Base-by-base conservation (phyloP, 163 green algal species). In the Chloroidium sp. region DNA sequence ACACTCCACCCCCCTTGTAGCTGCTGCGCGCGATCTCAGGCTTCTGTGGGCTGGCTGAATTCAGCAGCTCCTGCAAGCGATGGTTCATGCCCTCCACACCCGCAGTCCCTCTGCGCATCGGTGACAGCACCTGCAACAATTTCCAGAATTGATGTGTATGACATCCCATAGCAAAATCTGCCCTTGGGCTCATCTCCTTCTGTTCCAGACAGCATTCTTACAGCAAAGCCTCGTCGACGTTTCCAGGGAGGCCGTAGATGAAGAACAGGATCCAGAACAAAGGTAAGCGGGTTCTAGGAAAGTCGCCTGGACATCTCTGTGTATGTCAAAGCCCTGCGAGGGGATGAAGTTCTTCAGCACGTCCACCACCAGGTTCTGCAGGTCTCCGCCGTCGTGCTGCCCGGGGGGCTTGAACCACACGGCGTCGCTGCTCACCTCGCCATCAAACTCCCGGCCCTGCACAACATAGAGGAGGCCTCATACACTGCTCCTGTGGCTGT, bases 41-140 rank as follows among this genome's bases (percentile, higher is more conserved):
- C 60, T 81, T 76, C 59, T 58, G 62, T 13, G 76, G 60, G 2
- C 74, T 61, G n/a, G 78, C 76, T n/a, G 90, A 87, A 84, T 95
- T 95, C 62, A 95, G 83, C 74, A 91, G 76, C 2, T 74, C 67
- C 83, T 95, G 91, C 69, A 96, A 87, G 59, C 77, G 79, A 61
- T 59, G 69, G 85, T 95, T 95, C 58, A 95, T 86, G 0, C 74
- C 59, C 1, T 13, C 58, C 0, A 84, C 88, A 69, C 89, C 89
- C 1, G 79, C 76, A 2, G 80, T 67, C 8, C 84, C 85, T 57
- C 84, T 86, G 10, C 88, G 88, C 82, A 92, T 91, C 13, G 92
- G 92, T 1, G 85, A 88, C 64, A 96, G 85, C 62, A 95, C 89
- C 87, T 94, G 92, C 61, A 88, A 3, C 2, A 74, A 2, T 61